These are phyloP conservation scores for Acaromyces ingoldii DNA, from an alignment of 1,284 basidiomycete genomes.

Conservation along the genomic window DNA sequence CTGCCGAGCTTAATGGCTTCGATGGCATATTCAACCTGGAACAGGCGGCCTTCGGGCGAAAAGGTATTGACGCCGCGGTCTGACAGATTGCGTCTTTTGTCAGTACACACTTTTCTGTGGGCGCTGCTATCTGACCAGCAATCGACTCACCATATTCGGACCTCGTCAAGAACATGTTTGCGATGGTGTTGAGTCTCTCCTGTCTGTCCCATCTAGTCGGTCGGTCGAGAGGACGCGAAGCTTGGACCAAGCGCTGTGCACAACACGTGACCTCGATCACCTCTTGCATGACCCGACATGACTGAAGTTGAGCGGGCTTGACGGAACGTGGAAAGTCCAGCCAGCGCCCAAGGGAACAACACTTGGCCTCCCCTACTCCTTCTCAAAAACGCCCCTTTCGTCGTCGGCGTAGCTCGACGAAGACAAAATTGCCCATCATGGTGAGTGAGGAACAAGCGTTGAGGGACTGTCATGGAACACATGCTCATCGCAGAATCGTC, in stretches of 20 bases:
- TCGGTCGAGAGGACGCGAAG: not conserved
- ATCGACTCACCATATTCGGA: conserved; percentile 13
- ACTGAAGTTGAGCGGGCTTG: no score
- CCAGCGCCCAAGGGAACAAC: no score
- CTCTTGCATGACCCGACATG: no score
- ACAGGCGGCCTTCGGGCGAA: conserved; percentile 90
- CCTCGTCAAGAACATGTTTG: conserved; percentile 13
- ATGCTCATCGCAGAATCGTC: no score
- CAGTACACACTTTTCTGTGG: not conserved
- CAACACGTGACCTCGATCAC: not conserved
- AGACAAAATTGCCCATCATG: no score
- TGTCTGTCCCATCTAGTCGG: not conserved
- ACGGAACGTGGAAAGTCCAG: no score
- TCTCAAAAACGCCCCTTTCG: no score
- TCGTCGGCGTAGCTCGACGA: no score
- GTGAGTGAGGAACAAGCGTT: no score
- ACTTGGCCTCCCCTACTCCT: no score
- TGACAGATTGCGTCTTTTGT: conserved; percentile 42
- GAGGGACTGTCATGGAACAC: no score
- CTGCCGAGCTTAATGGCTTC: conserved; percentile 64
- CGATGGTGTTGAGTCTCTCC: no score
- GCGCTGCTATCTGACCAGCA: not conserved
- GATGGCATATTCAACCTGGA: conserved; percentile 98
- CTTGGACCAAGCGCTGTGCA: not conserved
- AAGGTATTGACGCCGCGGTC: conserved; percentile 98